phyloP scores from a whole-genome alignment of 2,329 filamentous ascomycete genomes.

The Nemania sp. region DNA sequence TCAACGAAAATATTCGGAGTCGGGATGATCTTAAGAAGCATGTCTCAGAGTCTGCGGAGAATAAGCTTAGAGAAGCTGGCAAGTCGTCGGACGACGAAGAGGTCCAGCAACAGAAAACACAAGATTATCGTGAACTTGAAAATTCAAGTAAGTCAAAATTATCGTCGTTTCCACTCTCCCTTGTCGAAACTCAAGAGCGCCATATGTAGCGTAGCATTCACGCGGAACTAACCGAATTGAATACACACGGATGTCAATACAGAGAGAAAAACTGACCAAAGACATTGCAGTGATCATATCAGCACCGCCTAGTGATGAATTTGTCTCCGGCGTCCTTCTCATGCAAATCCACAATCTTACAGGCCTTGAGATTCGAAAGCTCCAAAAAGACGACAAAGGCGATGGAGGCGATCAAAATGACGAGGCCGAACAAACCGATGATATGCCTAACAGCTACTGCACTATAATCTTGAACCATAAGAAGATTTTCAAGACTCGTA shows the following conservation, averaged over 20 bases:
- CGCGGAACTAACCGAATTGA: background rate
- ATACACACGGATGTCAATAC: background rate
- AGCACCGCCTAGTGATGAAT: slow-evolving; percentile 64
- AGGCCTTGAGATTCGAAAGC: slow-evolving; percentile 63
- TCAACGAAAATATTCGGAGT: slow-evolving; percentile 59
- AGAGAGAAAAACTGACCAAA: background rate
- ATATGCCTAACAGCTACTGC: slow-evolving; percentile 71
- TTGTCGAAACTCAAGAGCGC: background rate
- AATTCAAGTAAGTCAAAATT: slow-evolving; percentile 49
- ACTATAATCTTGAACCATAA: slow-evolving; percentile 74
- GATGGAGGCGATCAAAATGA: slow-evolving; percentile 54
- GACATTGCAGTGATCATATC: slow-evolving; percentile 60
- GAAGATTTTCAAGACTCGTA: slow-evolving; percentile 70
- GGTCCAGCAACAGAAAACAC: slow-evolving; percentile 67
- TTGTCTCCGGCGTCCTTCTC: slow-evolving; percentile 68
- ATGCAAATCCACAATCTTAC: slow-evolving; percentile 75
- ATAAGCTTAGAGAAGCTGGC: slow-evolving; percentile 67
- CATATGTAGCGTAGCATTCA: no score
- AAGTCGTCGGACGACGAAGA: slow-evolving; percentile 62
- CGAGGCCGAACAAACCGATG: slow-evolving; percentile 63
- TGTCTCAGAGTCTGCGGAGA: slow-evolving; percentile 56
- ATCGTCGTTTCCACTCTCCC: background rate
- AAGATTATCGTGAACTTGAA: slow-evolving; percentile 64
- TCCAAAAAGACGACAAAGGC: slow-evolving; percentile 58
- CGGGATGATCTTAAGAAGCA: slow-evolving; percentile 62